A percentile compares a stretch with the other conserved stretches of the same genome.
These are phyloP conservation scores for Lanmaoa pseudosensibilis DNA, from an alignment of 768 basidiomycete species.

Conservation along the genomic window DNA sequence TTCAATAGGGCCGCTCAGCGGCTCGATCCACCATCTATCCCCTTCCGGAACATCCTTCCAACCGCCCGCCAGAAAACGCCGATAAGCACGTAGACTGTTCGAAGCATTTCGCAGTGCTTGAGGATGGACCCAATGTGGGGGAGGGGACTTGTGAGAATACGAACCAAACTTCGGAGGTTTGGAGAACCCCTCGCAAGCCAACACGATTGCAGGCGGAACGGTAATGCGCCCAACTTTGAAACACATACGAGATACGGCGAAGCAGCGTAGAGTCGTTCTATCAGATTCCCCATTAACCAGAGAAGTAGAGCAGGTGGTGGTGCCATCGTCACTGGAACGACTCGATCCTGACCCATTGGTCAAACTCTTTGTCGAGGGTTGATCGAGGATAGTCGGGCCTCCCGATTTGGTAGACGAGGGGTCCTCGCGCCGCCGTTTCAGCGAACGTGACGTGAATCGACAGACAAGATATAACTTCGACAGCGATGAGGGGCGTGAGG, in stretches of 20 bases:
- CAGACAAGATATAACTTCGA: slow-evolving; percentile 18
- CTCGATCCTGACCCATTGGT: background rate
- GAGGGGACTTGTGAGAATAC: slow-evolving; percentile 9
- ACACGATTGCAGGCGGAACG: slow-evolving; percentile 61
- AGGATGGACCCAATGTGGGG: slow-evolving; percentile 15
- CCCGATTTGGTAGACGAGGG: background rate
- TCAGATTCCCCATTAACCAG: slow-evolving; percentile 24
- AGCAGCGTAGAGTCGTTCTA: slow-evolving; percentile 54
- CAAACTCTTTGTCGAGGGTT: background rate
- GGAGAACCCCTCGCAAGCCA: slow-evolving; percentile 56
- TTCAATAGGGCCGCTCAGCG: slow-evolving; percentile 47
- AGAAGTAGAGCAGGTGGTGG: background rate
- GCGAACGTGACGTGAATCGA: slow-evolving; percentile 9
- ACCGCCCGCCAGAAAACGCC: slow-evolving; percentile 50
- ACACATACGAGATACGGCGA: slow-evolving; percentile 59
- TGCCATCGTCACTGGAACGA: background rate
- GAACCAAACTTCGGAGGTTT: slow-evolving; percentile 16
- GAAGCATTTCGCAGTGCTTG: slow-evolving; percentile 7
- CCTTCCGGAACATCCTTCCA: slow-evolving; percentile 58
- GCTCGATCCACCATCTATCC: slow-evolving; percentile 65
- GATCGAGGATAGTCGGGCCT: background rate
- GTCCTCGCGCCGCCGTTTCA: background rate
- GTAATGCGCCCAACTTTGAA: slow-evolving; percentile 73
- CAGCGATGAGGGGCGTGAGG: background rate
- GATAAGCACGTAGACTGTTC: slow-evolving; percentile 34